phyloP scores from a whole-genome alignment of 1,284 basidiomycete genomes.

The Porodaedalea pini region DNA sequence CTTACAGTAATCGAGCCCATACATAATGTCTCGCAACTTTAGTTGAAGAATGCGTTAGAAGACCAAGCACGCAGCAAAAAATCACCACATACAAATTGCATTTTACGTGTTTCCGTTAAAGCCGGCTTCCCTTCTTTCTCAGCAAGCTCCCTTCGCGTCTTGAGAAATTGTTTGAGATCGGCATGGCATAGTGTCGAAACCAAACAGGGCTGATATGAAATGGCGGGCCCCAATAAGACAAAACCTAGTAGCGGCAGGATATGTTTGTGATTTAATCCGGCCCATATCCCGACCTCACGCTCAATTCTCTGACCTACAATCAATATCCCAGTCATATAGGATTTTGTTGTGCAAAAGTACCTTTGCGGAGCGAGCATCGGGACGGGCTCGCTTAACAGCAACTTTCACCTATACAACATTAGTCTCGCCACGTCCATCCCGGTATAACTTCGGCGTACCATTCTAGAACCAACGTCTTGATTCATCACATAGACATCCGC shows the following conservation, averaged over 20 bases:
- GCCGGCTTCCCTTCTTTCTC: neutral
- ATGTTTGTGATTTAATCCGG: neutral
- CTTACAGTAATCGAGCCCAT: neutral
- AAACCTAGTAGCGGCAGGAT: neutral
- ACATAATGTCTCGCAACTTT: neutral
- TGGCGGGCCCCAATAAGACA: neutral
- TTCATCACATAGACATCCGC: neutral
- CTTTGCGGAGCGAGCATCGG: neutral
- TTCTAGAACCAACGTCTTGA: neutral
- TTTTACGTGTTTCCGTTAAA: neutral
- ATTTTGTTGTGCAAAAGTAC: neutral
- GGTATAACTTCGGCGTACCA: no score
- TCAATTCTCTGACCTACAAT: neutral
- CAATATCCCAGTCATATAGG: neutral
- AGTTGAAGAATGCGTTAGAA: no score
- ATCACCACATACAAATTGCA: neutral
- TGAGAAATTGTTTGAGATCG: neutral
- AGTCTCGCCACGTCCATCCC: no score
- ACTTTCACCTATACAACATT: neutral
- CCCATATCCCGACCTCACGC: neutral
- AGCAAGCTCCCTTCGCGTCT: no score
- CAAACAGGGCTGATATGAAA: neutral
- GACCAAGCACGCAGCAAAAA: neutral
- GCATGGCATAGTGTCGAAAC: neutral
- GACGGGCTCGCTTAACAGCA: neutral